These are phyloP conservation scores for Phaeoacremonium minimum DNA, from an alignment of 2,329 filamentous ascomycete genomes.

Conservation along the genomic window DNA sequence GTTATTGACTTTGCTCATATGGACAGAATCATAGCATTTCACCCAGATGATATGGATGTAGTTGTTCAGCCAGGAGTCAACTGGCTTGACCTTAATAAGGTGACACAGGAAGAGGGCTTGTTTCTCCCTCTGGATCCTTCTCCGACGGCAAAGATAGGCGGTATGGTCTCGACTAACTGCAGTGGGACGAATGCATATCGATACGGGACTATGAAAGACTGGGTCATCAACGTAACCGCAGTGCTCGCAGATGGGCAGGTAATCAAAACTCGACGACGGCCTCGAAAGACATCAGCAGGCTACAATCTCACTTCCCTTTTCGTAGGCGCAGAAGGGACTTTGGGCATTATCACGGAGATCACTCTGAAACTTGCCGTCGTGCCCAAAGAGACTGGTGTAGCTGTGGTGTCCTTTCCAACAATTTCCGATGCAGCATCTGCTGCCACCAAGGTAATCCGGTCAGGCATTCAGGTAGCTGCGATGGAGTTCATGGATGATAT, in stretches of 20 bases:
- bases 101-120: constrained; percentile 56
- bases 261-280: constrained; percentile 64
- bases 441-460: constrained; percentile 59
- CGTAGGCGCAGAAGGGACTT: constrained; percentile 66
- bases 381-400: constrained; percentile 60
- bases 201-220: constrained; percentile 75
- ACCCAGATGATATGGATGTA: constrained; percentile 67
- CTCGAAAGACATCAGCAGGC: constrained; percentile 65
- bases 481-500: constrained; percentile 61
- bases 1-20: constrained; percentile 67
- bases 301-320: constrained; percentile 69
- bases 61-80: constrained; percentile 66
- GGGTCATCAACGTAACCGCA: constrained; percentile 67
- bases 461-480: constrained; percentile 63
- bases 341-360: constrained; percentile 67
- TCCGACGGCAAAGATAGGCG: constrained; percentile 53
- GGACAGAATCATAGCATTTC: constrained; percentile 60
- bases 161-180: constrained; percentile 66
- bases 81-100: constrained; percentile 64
- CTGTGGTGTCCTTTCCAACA: constrained; percentile 55
- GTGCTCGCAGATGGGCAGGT: constrained; percentile 66
- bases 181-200: constrained; percentile 56
- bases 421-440: constrained; percentile 59
- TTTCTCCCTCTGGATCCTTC: constrained; percentile 70
- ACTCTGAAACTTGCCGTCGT: constrained; percentile 64